These are phyloP conservation scores for Fusarium lateritium DNA, from an alignment of 2,329 filamentous ascomycete species.

Conservation along the genomic window DNA sequence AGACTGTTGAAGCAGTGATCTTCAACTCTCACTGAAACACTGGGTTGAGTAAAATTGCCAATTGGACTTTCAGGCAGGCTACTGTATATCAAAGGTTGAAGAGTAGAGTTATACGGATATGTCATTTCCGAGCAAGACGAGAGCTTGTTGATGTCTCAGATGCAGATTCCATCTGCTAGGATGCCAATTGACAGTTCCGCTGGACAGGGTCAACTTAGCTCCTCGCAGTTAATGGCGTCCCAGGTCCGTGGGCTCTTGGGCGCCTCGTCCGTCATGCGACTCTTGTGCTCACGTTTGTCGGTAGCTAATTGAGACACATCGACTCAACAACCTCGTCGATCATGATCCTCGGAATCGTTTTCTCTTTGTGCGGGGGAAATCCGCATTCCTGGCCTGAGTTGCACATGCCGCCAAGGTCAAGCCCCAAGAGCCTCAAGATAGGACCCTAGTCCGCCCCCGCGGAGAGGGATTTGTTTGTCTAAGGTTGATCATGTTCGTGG, in stretches of 20 bases:
- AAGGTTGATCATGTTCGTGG: constrained; percentile 22
- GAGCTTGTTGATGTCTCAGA: constrained; percentile 14
- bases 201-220: constrained; percentile 25
- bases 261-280: constrained; percentile 42
- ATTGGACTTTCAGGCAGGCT: background rate
- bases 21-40: constrained; percentile 1
- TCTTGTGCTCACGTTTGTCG: constrained; percentile 28
- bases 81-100: background rate
- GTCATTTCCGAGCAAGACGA: constrained; percentile 6
- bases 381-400: constrained; percentile 26
- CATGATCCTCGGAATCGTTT: constrained; percentile 20
- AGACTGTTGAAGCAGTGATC: constrained; percentile 1
- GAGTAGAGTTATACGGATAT: background rate
- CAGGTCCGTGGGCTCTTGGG: constrained; percentile 29
- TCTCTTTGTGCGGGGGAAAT: constrained; percentile 30
- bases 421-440: constrained; percentile 38
- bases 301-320: constrained; percentile 37
- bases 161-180: constrained; percentile 11
- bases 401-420: constrained; percentile 4
- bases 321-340: constrained; percentile 25
- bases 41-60: background rate
- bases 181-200: constrained; percentile 23
- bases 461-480: constrained; percentile 28
- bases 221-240: constrained; percentile 37
- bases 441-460: constrained; percentile 29